These are phyloP conservation scores for Cutaneotrichosporon cutaneum DNA, from an alignment of 1,284 basidiomycete species.

Conservation along the genomic window DNA sequence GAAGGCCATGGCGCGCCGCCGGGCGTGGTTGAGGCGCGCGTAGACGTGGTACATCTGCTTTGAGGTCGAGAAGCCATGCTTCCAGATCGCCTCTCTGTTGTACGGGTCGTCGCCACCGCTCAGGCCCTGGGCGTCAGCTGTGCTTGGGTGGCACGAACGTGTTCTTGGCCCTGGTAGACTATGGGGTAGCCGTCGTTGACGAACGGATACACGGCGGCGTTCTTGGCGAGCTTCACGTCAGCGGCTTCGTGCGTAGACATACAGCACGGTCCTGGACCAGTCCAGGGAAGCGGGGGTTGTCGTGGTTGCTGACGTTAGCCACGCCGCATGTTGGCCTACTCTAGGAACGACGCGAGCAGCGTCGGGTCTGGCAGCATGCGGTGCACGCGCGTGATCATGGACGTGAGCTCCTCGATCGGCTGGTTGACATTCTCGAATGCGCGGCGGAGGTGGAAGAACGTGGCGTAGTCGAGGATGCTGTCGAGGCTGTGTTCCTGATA, in stretches of 20 bases:
- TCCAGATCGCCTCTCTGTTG: slow-evolving; percentile 54
- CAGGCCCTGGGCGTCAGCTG: slow-evolving; percentile 54
- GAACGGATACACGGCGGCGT: slow-evolving; percentile 55
- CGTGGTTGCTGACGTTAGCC: slow-evolving; percentile 49
- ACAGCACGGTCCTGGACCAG: slow-evolving; percentile 39
- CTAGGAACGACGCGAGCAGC: slow-evolving; percentile 54
- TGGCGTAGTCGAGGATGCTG: slow-evolving; percentile 60
- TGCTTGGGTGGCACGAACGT: slow-evolving; percentile 31
- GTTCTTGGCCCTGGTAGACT: slow-evolving; percentile 61
- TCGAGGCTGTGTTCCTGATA: slow-evolving; percentile 56
- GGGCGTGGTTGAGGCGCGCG: slow-evolving; percentile 61
- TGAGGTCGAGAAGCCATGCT: slow-evolving; percentile 53
- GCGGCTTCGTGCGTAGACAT: slow-evolving; percentile 4
- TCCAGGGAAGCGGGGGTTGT: slow-evolving; percentile 52
- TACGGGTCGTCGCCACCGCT: slow-evolving; percentile 54
- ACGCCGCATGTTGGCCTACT: slow-evolving; percentile 35
- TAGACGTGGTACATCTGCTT: slow-evolving; percentile 59
- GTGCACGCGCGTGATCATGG: slow-evolving; percentile 43
- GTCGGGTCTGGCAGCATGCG: slow-evolving; percentile 47
- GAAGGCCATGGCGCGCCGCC: slow-evolving; percentile 60
- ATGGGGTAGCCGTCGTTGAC: slow-evolving; percentile 60
- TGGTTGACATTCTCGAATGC: slow-evolving; percentile 36
- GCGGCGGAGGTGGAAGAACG: slow-evolving; percentile 56
- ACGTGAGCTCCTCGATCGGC: slow-evolving; percentile 40
- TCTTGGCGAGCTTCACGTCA: slow-evolving; percentile 48